Conservation (phyloP, 345 rosid genomes). For the Eucalyptus polyanthemos region DNA sequence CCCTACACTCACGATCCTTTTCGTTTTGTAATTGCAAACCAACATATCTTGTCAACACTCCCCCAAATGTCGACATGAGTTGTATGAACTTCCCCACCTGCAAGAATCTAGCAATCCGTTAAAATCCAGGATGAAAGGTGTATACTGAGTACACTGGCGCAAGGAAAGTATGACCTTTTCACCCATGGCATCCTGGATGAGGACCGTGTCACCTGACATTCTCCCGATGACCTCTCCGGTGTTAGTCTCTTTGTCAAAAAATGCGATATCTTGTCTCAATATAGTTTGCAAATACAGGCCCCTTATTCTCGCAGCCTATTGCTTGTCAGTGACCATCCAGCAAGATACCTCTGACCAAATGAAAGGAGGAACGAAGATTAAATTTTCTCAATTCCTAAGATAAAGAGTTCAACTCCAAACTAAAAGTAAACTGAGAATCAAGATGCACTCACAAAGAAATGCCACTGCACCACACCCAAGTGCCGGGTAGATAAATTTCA, state of each 20-base stretch:
- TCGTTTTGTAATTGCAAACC: no score
- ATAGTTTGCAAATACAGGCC: slow-evolving; percentile 52
- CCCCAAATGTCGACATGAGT: slow-evolving; percentile 52
- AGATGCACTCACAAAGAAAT: slow-evolving; percentile 52
- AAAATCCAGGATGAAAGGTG: neutral
- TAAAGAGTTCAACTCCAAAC: neutral
- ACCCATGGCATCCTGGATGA: slow-evolving; percentile 93
- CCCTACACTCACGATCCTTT: no score
- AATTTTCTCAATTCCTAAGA: neutral
- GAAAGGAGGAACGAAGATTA: neutral
- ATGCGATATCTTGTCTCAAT: slow-evolving; percentile 63
- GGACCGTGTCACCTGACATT: slow-evolving; percentile 88
- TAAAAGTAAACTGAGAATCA: neutral
- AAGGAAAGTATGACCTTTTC: slow-evolving; percentile 44
- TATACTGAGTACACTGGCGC: neutral
- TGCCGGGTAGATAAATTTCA: slow-evolving; percentile 74
- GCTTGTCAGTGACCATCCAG: slow-evolving; percentile 82
- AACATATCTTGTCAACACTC: no score
- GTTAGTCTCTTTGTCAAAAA: slow-evolving; percentile 70
- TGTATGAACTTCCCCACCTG: slow-evolving; percentile 84
- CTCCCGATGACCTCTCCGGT: slow-evolving; percentile 81
- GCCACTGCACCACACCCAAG: slow-evolving; percentile 49
- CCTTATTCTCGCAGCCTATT: slow-evolving; percentile 70
- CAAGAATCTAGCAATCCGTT: neutral
- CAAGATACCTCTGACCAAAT: slow-evolving; percentile 45